A percentile compares a stretch with the other conserved stretches of the same genome.
phyloP scores from a whole-genome alignment of 2,329 filamentous ascomycete species.

The Penicillium sp. region DNA sequence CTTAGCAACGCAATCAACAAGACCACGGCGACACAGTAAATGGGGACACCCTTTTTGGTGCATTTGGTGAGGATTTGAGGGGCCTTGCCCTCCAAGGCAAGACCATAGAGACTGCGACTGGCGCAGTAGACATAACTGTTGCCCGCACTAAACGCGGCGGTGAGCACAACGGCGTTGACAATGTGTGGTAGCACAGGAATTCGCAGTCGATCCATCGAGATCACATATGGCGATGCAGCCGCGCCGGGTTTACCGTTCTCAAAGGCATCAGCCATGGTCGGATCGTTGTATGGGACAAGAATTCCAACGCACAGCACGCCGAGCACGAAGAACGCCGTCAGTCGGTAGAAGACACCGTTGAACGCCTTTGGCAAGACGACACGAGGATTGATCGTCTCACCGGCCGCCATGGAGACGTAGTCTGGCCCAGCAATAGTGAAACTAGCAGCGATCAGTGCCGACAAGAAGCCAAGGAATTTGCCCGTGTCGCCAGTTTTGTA shows the following conservation, averaged over 20 bases:
- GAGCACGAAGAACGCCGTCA: constrained; percentile 69
- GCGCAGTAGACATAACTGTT: constrained; percentile 65
- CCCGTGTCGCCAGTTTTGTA: constrained; percentile 61
- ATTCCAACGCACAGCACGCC: constrained; percentile 68
- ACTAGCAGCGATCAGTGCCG: constrained; percentile 65
- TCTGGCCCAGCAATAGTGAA: constrained; percentile 64
- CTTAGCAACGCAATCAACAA: constrained; percentile 63
- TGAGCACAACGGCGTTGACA: constrained; percentile 66
- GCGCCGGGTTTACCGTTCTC: constrained; percentile 56
- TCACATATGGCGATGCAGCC: constrained; percentile 63
- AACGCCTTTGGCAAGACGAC: constrained; percentile 65
- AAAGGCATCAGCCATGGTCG: constrained; percentile 56
- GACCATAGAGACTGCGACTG: constrained; percentile 61
- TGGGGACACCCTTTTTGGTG: constrained; percentile 61
- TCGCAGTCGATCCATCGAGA: constrained; percentile 60
- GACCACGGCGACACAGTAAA: constrained; percentile 64
- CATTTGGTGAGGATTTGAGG: constrained; percentile 61
- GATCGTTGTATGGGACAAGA: constrained; percentile 63
- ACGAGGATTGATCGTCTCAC: constrained; percentile 66
- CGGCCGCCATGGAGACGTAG: constrained; percentile 59
- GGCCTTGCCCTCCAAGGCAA: constrained; percentile 64
- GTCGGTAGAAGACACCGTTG: constrained; percentile 72
- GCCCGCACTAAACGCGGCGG: constrained; percentile 62
- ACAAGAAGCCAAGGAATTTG: constrained; percentile 68
- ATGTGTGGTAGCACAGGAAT: constrained; percentile 62